A percentile compares a stretch with the other conserved stretches of the same genome.
phyloP scores from a whole-genome alignment of 352 stramenopile genomes.

The Phytophthora fragariae region DNA sequence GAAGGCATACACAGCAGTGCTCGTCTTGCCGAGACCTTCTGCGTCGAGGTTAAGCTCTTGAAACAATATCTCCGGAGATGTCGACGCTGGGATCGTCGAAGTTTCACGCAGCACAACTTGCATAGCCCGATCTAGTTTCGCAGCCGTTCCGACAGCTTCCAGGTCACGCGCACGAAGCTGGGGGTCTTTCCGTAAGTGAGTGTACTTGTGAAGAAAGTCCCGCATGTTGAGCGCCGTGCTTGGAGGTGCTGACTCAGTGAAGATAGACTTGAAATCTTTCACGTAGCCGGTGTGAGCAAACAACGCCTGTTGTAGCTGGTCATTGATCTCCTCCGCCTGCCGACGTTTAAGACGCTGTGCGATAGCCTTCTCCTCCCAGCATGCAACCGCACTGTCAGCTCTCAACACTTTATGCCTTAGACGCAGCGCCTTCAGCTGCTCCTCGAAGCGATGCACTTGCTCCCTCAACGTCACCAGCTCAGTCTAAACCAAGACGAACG shows the following conservation, averaged over 20 bases:
- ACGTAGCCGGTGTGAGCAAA: conserved; percentile 22
- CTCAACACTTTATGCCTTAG: conserved; percentile 23
- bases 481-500: conserved; percentile 10
- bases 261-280: conserved; percentile 32
- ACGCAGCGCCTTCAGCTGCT: conserved; percentile 34
- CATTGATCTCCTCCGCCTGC: conserved; percentile 28
- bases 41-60: conserved; percentile 36
- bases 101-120: conserved; percentile 52
- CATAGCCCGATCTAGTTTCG: conserved; percentile 50
- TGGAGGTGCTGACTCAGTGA: conserved; percentile 30
- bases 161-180: conserved; percentile 44
- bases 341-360: conserved; percentile 30
- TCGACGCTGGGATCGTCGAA: conserved; percentile 30
- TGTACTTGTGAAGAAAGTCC: conserved; percentile 55
- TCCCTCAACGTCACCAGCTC: conserved; percentile 31
- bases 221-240: conserved; percentile 48
- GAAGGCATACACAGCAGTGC: conserved; percentile 47
- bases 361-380: conserved; percentile 43
- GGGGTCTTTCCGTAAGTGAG: conserved; percentile 36
- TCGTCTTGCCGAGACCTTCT: conserved; percentile 40
- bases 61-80: conserved; percentile 44
- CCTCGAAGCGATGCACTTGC: conserved; percentile 29
- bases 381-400: conserved; percentile 27
- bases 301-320: conserved; percentile 36
- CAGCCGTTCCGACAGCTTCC: conserved; percentile 31